Evolutionary conservation across 2,329 filamentous ascomycete species (phyloP).

Genomic region (Raffaelea albimanens): DNA sequence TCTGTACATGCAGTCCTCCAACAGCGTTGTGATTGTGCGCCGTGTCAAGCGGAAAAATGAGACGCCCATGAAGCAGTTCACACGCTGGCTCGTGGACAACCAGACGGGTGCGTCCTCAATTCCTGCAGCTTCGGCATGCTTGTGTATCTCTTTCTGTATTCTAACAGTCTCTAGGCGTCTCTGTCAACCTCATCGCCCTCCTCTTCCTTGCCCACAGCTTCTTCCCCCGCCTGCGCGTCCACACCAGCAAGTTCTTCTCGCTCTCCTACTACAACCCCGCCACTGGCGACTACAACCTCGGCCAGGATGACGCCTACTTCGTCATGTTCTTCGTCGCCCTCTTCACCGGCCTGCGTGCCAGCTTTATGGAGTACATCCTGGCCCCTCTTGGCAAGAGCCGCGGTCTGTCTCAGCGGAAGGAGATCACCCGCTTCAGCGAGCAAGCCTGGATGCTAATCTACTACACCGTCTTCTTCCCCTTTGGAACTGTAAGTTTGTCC

Average conservation of each 20-base stretch:
- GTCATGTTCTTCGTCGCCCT: conserved; percentile 71
- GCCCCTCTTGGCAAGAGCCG: conserved; percentile 63
- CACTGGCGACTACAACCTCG: conserved; percentile 63
- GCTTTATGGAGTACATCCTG: conserved; percentile 78
- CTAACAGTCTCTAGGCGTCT: conserved; percentile 50
- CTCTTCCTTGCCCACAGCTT: conserved; percentile 73
- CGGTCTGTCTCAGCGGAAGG: conserved; percentile 70
- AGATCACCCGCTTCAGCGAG: conserved; percentile 76
- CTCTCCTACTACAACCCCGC: conserved; percentile 71
- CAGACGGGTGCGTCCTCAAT: conserved; percentile 70
- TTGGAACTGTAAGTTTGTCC: conserved; percentile 62
- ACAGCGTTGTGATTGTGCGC: conserved; percentile 44
- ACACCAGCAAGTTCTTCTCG: conserved; percentile 81
- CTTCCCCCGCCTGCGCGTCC: conserved; percentile 68
- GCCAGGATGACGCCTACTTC: conserved; percentile 70
- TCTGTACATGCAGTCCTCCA: conserved; percentile 47
- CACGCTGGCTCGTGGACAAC: conserved; percentile 65
- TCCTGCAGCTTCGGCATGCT: too few species aligned
- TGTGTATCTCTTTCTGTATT: neutral
- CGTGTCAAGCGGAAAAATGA: conserved; percentile 54
- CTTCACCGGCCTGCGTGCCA: conserved; percentile 79
- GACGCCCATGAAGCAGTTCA: conserved; percentile 49
- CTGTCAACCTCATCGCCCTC: conserved; percentile 75
- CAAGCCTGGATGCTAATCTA: conserved; percentile 89
- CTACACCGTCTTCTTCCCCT: conserved; percentile 69